Evolutionary conservation across 2,329 filamentous ascomycete species (phyloP).

Genomic region (Aspergillus calidoustus): DNA sequence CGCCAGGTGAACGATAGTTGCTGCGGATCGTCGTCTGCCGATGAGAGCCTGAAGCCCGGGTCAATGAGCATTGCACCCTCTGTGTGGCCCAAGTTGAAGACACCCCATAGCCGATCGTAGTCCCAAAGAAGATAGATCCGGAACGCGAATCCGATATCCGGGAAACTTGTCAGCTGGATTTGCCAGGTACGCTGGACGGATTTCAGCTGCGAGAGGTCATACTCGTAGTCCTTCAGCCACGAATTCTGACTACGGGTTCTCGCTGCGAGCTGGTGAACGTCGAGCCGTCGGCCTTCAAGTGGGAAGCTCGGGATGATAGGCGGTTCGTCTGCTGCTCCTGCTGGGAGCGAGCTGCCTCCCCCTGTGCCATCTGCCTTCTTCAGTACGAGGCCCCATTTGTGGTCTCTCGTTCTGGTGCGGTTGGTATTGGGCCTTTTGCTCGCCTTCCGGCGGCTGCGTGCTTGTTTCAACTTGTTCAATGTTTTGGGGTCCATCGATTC

Average conservation of each 20-base stretch:
- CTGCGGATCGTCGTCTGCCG: neutral
- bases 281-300: neutral
- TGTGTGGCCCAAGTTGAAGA: slow-evolving; percentile 4
- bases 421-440: neutral
- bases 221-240: neutral
- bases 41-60: neutral
- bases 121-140: slow-evolving; percentile 15
- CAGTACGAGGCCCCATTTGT: neutral
- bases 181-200: slow-evolving; percentile 9
- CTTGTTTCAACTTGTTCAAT: neutral
- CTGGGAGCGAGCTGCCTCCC: neutral
- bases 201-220: neutral
- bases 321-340: neutral
- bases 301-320: neutral
- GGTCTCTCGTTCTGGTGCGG: neutral
- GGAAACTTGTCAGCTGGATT: neutral
- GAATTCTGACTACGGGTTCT: neutral
- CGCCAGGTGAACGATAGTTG: slow-evolving; percentile 9
- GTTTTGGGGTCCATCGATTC: neutral
- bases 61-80: slow-evolving; percentile 9
- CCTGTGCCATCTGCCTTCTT: neutral
- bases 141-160: neutral
- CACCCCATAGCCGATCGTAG: slow-evolving; percentile 17
- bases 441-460: neutral
- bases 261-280: neutral